These are phyloP conservation scores for Kandelia obovata DNA, from an alignment of 345 rosid genomes.

Conservation along the genomic window DNA sequence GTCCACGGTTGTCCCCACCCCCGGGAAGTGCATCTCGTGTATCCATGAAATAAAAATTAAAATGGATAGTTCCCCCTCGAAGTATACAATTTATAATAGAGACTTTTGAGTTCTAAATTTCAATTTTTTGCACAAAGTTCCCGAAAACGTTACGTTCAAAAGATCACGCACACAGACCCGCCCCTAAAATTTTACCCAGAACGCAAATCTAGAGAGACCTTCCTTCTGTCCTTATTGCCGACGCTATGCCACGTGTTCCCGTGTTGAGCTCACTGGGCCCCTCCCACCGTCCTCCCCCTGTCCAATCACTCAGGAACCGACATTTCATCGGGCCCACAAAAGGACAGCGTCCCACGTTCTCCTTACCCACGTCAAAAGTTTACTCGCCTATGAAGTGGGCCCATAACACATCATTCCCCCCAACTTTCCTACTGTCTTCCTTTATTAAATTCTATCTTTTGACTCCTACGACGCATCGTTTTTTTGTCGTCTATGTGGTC, in stretches of 20 bases:
- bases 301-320: conserved; percentile 7
- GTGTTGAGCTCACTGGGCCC: conserved; percentile 12
- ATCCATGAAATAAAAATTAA: too few species aligned
- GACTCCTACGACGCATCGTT: conserved; percentile 8
- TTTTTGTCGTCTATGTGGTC: too few species aligned
- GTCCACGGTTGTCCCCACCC: too few species aligned
- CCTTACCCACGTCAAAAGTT: conserved; percentile 17
- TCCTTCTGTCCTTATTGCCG: neutral
- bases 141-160: too few species aligned
- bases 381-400: conserved; percentile 4
- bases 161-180: neutral
- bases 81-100: too few species aligned
- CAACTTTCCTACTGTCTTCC: conserved; percentile 3
- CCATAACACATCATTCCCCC: neutral
- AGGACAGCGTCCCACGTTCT: conserved; percentile 15
- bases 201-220: conserved; percentile 9
- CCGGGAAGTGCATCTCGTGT: too few species aligned
- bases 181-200: too few species aligned
- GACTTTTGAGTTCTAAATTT: too few species aligned
- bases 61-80: too few species aligned
- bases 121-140: too few species aligned
- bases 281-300: conserved; percentile 18
- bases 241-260: conserved; percentile 5
- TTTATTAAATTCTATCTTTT: conserved; percentile 4
- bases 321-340: conserved; percentile 18